These are phyloP conservation scores for Aspergillus sp. DNA, from an alignment of 2,329 filamentous ascomycete species.

Conservation along the genomic window DNA sequence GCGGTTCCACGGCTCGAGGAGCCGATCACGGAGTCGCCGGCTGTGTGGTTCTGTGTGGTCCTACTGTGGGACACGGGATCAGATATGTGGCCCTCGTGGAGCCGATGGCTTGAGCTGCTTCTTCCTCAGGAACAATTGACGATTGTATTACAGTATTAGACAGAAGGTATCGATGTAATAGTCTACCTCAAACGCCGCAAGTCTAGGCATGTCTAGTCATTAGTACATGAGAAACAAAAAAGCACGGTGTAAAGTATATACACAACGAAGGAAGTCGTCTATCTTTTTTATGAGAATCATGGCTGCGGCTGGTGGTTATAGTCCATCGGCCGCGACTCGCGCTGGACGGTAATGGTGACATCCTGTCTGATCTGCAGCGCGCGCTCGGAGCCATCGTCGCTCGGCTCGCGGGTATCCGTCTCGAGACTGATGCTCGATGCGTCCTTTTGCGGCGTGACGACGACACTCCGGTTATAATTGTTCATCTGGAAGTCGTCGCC, in stretches of 20 bases:
- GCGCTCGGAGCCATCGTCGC: slow-evolving; percentile 43
- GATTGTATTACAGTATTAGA: too few species aligned
- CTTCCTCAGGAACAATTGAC: too few species aligned
- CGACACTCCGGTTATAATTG: slow-evolving; percentile 33
- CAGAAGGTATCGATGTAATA: too few species aligned
- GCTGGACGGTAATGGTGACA: slow-evolving; percentile 39
- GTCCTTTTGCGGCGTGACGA: slow-evolving; percentile 33
- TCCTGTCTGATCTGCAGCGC: slow-evolving; percentile 46
- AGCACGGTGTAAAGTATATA: background rate
- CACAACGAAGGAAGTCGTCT: background rate
- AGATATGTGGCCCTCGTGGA: too few species aligned
- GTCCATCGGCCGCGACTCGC: slow-evolving; percentile 22
- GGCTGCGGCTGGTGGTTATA: slow-evolving; percentile 10
- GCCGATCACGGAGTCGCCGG: too few species aligned
- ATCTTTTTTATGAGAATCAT: background rate
- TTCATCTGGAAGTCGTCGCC: slow-evolving; percentile 38
- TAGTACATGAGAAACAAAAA: background rate
- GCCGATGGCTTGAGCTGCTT: too few species aligned
- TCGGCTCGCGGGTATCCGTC: slow-evolving; percentile 36
- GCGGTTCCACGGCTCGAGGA: too few species aligned
- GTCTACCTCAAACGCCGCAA: too few species aligned
- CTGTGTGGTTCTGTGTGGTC: too few species aligned
- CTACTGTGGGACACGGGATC: too few species aligned
- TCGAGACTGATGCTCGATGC: slow-evolving; percentile 33
- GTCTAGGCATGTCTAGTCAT: too few species aligned